Evolutionary conservation across 2,329 filamentous ascomycete species (phyloP), one percentile per base, ranked within the genome.

Genomic region (Trichoderma guizhouense): DNA sequence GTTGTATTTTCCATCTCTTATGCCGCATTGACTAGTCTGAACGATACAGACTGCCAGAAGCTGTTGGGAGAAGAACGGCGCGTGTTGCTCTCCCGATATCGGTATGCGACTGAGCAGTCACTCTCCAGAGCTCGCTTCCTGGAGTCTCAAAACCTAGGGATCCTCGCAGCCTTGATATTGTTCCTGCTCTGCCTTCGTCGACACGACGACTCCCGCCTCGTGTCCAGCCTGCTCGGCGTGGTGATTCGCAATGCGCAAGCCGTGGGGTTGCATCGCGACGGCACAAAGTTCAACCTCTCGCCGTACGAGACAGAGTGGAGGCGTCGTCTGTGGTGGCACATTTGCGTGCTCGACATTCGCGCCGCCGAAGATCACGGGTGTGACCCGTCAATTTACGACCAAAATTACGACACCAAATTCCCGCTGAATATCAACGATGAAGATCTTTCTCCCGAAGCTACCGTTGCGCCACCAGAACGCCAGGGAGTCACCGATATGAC

Each of bases 301-400:
- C 47, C 51, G 6, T 68, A 32, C 51, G 47, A 68, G 30, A 58
- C 64, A 6, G 64, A 68, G 51, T 24, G 30, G 47, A 28, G 64
- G 15, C 64, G 64, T 7, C 64, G 64, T 18, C 64, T 68, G 18
- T 68, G 64, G 64, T 68, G 64, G 64, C 64, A 68, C 26, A 68
- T 58, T 36, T 36, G n/a, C 12, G 18, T 24, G 21, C 32, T 68
- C 30, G 64, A 68, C 18, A 18, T 32, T 9, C 64, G 64, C 5
- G 21, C 53, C 6, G 26, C 51, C 5, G 64, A 68, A 58, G 43
- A 57, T 57, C 64, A 57, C 43, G 43, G 43, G 15, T 58, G 55
- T 8, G 55, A 58, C 55, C 55, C 55, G 15, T 58, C 55, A 58
- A 58, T 58, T 58, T 58, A 58, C 43, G 43, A 47, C 43, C 43